Percentiles rank a stretch among this genome's conserved stretches.
Evolutionary conservation across 2,329 filamentous ascomycete species (phyloP).

Genomic region (Botrytis sinoallii): DNA sequence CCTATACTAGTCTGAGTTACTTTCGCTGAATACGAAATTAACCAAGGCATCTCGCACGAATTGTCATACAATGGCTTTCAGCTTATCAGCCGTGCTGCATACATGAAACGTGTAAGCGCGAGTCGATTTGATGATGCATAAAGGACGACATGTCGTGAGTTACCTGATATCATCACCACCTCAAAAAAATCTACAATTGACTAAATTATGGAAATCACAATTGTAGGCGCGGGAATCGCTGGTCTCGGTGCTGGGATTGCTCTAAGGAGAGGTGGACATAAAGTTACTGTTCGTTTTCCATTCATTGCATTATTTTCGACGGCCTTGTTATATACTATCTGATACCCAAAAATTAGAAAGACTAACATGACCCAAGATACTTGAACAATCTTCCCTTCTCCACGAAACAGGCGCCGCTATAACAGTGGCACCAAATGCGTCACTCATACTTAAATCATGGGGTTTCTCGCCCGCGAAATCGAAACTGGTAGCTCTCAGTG

Average conservation of each 20-base stretch:
- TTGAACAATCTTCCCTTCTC: neutral
- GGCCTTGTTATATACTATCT: neutral
- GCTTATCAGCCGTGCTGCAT: neutral
- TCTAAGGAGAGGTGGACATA: neutral
- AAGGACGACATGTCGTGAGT: neutral
- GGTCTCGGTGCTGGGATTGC: neutral
- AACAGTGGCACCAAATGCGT: neutral
- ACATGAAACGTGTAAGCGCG: neutral
- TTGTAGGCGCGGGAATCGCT: neutral
- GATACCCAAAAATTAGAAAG: neutral
- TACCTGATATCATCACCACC: neutral
- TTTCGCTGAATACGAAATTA: neutral
- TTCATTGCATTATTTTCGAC: neutral
- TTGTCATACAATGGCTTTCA: neutral
- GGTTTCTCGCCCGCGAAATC: neutral
- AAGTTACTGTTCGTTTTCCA: neutral
- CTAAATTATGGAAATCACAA: neutral
- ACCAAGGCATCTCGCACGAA: neutral
- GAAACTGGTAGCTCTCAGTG: neutral
- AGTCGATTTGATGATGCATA: neutral
- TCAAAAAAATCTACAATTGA: neutral
- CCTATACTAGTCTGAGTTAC: neutral
- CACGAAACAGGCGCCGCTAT: neutral
- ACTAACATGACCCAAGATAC: neutral
- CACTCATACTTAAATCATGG: neutral